Percentiles rank a stretch among this genome's conserved stretches.
phyloP scores from a whole-genome alignment of 1,139 yeast genomes.

The Saccharomyces hybrid region DNA sequence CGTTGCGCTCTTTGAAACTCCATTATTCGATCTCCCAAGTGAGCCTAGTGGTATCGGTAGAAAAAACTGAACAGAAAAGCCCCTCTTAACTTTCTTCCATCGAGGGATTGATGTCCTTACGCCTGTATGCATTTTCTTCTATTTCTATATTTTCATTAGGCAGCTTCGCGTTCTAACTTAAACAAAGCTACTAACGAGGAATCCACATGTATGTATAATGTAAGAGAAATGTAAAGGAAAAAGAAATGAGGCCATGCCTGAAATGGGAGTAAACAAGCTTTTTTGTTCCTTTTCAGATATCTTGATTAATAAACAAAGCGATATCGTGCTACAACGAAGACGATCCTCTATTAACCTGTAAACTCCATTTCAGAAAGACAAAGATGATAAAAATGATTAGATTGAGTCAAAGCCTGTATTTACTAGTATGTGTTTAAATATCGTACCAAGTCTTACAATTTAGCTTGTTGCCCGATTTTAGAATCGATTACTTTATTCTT shows the following conservation, averaged over 20 bases:
- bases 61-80: not conserved
- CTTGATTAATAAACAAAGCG: not conserved
- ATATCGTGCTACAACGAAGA: not conserved
- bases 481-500: not conserved
- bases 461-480: not conserved
- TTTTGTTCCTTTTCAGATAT: not conserved
- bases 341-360: not conserved
- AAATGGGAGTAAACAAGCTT: not conserved
- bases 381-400: too few species aligned
- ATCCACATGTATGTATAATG: not conserved
- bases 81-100: not conserved
- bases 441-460: not conserved
- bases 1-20: conserved; percentile 10
- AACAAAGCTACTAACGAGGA: not conserved
- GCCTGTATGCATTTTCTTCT: not conserved
- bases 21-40: conserved; percentile 3
- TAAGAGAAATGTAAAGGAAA: not conserved
- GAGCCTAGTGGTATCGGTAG: not conserved
- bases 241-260: not conserved
- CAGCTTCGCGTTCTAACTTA: not conserved
- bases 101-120: not conserved
- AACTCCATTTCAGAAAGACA: not conserved
- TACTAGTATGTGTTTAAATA: not conserved
- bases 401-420: not conserved
- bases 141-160: not conserved